phyloP scores from a whole-genome alignment of 352 stramenopile species.

The Globisporangium nunn region DNA sequence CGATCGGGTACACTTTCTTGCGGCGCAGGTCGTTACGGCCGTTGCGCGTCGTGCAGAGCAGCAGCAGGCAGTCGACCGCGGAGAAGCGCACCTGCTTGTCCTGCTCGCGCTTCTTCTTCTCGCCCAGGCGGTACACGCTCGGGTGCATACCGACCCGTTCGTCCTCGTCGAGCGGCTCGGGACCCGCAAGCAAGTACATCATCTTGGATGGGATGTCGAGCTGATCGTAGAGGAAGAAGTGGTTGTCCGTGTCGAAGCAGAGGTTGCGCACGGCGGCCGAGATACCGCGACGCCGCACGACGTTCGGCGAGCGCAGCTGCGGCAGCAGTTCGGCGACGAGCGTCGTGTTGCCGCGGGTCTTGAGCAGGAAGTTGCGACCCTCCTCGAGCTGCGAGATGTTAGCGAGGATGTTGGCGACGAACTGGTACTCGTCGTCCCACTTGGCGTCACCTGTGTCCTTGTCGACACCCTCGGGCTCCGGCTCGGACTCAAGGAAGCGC shows the following conservation, averaged over 20 bases:
- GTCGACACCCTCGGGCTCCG: slow-evolving; percentile 73
- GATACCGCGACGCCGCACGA: slow-evolving; percentile 70
- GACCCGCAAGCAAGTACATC: slow-evolving; percentile 63
- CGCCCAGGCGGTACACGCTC: slow-evolving; percentile 59
- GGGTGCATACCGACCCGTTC: slow-evolving; percentile 81
- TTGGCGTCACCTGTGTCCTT: slow-evolving; percentile 60
- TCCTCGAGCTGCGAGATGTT: slow-evolving; percentile 84
- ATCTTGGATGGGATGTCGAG: slow-evolving; percentile 78
- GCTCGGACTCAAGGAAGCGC: slow-evolving; percentile 61
- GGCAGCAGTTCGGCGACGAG: slow-evolving; percentile 58
- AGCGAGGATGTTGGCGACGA: slow-evolving; percentile 77
- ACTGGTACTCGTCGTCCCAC: slow-evolving; percentile 87
- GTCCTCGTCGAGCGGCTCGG: slow-evolving; percentile 67
- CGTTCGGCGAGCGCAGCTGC: slow-evolving; percentile 77
- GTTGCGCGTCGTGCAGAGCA: slow-evolving; percentile 75
- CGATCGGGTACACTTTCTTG: slow-evolving; percentile 85
- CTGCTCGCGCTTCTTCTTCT: slow-evolving; percentile 82
- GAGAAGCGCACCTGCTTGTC: slow-evolving; percentile 64
- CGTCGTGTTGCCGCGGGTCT: slow-evolving; percentile 58
- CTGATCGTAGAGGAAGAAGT: slow-evolving; percentile 86
- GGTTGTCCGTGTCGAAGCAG: slow-evolving; percentile 85
- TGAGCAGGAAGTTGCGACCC: slow-evolving; percentile 69
- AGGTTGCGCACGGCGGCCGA: slow-evolving; percentile 69
- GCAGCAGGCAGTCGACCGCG: slow-evolving; percentile 62
- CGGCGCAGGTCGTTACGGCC: slow-evolving; percentile 70